Conservation (phyloP, 202 grass and related monocot species). For the Alloteropsis angusta region DNA sequence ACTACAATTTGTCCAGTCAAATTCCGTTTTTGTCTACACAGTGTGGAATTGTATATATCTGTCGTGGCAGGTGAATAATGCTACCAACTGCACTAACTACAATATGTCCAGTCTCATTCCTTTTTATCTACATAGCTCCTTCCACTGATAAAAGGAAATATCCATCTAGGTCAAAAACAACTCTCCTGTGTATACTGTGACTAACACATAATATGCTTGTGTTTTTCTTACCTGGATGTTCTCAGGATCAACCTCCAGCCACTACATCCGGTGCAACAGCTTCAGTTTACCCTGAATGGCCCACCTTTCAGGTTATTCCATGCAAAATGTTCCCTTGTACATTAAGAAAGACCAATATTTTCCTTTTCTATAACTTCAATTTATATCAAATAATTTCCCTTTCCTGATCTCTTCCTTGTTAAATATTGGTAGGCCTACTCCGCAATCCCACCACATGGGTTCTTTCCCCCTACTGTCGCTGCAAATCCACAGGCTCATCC, state of each 20-base stretch:
- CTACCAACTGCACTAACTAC: neutral
- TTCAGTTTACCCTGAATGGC: slow-evolving; percentile 80
- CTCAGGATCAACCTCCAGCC: slow-evolving; percentile 71
- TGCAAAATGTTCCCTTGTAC: neutral
- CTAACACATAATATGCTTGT: neutral
- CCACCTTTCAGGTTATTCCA: slow-evolving; percentile 64
- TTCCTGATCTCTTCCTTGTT: neutral
- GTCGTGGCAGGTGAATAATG: neutral
- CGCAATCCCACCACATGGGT: slow-evolving; percentile 75
- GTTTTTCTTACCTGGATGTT: slow-evolving; percentile 3
- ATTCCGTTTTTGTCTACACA: slow-evolving; percentile 3
- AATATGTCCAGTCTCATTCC: slow-evolving; percentile 7
- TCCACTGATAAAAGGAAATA: neutral
- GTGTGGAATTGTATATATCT: neutral
- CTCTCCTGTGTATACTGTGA: neutral
- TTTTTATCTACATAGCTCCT: slow-evolving; percentile 8
- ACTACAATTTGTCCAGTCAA: neutral
- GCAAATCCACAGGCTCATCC: slow-evolving; percentile 73
- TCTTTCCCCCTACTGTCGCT: slow-evolving; percentile 61
- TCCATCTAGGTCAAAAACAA: neutral
- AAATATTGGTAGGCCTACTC: slow-evolving; percentile 59
- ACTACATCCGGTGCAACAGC: slow-evolving; percentile 38
- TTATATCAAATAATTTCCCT: neutral
- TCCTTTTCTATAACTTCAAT: neutral
- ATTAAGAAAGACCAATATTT: neutral